Evolutionary conservation across 768 basidiomycete species (phyloP).

Genomic region (Naganishia vaughanmartiniae): DNA sequence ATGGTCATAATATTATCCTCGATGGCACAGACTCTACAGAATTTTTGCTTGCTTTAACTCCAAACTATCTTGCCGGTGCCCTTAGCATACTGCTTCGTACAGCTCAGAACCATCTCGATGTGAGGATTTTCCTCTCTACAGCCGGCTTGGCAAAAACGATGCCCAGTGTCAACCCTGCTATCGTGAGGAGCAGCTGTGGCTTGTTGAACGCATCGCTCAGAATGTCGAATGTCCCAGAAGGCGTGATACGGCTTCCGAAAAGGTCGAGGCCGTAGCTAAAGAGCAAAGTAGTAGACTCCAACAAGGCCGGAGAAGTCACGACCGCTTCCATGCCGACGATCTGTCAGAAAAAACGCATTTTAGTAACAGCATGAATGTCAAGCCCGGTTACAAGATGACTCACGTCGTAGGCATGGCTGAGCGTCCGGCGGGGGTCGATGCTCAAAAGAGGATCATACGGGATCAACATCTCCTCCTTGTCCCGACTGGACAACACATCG

Average conservation of each 20-base stretch:
- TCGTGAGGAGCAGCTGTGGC: conserved; percentile 78
- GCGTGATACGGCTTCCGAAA: conserved; percentile 78
- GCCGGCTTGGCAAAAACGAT: conserved; percentile 79
- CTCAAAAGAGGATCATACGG: conserved; percentile 78
- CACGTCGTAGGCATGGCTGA: conserved; percentile 63
- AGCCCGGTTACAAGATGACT: conserved; percentile 29
- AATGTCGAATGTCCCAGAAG: conserved; percentile 88
- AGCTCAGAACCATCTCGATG: conserved; percentile 47
- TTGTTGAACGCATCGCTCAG: conserved; percentile 92
- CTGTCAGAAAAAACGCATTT: conserved; percentile 52
- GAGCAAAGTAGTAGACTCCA: conserved; percentile 88
- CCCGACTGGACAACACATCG: conserved; percentile 66
- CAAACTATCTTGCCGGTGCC: no score
- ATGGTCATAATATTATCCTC: no score
- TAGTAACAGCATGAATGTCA: not conserved
- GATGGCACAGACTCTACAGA: no score
- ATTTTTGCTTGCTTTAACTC: no score
- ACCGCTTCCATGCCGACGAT: conserved; percentile 69
- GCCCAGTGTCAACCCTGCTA: conserved; percentile 67
- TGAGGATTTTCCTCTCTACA: conserved; percentile 55
- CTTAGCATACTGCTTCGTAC: not conserved
- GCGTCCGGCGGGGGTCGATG: conserved; percentile 62
- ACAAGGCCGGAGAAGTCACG: conserved; percentile 72
- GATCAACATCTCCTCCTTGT: conserved; percentile 79
- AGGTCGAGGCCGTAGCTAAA: conserved; percentile 84